Evolutionary conservation across 1,284 basidiomycete genomes (phyloP).

Genomic region (Earliella scabrosa): DNA sequence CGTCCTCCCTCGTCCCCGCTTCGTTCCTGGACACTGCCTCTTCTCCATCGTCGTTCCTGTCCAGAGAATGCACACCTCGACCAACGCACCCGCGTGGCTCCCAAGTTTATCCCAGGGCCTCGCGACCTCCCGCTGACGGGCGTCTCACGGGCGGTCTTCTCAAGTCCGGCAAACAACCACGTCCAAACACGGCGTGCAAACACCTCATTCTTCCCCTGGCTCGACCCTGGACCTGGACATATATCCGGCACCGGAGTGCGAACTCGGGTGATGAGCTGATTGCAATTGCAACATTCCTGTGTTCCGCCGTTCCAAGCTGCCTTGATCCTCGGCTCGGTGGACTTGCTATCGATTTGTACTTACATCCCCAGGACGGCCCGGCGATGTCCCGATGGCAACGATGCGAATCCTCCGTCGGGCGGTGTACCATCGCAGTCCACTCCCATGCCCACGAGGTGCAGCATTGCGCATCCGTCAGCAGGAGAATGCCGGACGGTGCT

Average conservation of each 20-base stretch:
- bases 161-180: constrained; percentile 4
- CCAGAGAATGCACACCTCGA: neutral
- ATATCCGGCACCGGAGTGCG: no score
- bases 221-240: neutral
- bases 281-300: neutral
- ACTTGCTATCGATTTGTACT: neutral
- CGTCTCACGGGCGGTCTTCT: neutral
- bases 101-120: constrained; percentile 3
- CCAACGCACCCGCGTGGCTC: neutral
- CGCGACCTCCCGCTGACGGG: neutral
- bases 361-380: neutral
- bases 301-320: neutral
- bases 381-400: neutral
- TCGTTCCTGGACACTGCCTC: constrained; percentile 6
- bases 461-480: constrained; percentile 5
- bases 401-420: neutral
- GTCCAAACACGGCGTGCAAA: constrained; percentile 12
- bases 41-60: constrained; percentile 16
- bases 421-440: neutral
- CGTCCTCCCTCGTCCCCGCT: neutral
- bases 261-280: neutral
- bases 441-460: constrained; percentile 1
- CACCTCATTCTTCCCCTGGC: neutral
- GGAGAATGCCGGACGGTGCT: neutral
- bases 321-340: neutral